Evolutionary conservation across 768 basidiomycete genomes (phyloP), one percentile per base, ranked within the genome.

Genomic region (Pleurotus tuber-regium): DNA sequence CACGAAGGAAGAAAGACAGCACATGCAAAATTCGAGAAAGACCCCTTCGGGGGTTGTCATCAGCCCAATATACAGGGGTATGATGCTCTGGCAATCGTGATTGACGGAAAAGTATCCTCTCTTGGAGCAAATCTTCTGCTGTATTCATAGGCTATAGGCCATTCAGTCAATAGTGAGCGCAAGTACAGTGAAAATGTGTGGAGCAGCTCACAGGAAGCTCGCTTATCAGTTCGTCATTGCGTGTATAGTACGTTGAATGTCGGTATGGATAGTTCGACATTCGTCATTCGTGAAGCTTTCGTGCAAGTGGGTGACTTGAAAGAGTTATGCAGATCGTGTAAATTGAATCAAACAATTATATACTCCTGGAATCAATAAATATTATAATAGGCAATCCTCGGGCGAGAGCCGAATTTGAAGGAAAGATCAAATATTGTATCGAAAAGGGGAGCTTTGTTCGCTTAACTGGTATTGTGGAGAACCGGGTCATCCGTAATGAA

Each of bases 231-330:
- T 48, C 46, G 23, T 48, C 46, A 48, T 48, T 48, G 46, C 46
- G 46, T 12, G 46, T 48, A n/a, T 48, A 48, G 31, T 48, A 48
- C 46, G 46, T 48, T 48, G 46, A 48, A 48, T 48, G 46, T 35
- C 46, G 46, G 35, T 48, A 48, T 11, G 46, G 46, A 31, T 48
- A 48, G 46, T 31, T 21, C 30, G 46, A 35, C 46, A 48, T 48
- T 35, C 30, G 46, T 33, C 46, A 48, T 48, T 48, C 46, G 46
- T 48, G 18, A 48, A 48, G 29, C 10, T n/a, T 6, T 21, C n/a
- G 30, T 8, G 46, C 14, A 30, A 21, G 30, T 19, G 23, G n/a
- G n/a, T n/a, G n/a, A n/a, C n/a, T n/a, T n/a, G n/a, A 24, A 25
- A 24, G 36, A 5, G 36, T 21, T 19, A 16, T 42, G 9, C 11